Conservation (phyloP, 805 yeast species). For the Starmera pachycereana region DNA sequence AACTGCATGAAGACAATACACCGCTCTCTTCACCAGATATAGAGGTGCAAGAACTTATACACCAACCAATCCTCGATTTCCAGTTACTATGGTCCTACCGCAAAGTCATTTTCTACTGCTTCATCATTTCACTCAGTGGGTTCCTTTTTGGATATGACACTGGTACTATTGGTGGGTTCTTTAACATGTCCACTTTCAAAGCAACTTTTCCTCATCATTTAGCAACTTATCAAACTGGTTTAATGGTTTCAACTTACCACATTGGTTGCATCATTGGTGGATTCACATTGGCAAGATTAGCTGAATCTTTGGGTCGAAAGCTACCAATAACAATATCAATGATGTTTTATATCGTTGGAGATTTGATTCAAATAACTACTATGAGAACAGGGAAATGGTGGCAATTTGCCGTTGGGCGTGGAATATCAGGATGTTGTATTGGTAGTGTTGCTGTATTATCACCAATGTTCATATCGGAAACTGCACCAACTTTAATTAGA, state of each 20-base stretch:
- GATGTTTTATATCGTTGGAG: slow-evolving; percentile 48
- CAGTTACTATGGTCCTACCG: slow-evolving; percentile 28
- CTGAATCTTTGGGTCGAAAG: slow-evolving; percentile 54
- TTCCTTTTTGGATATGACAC: slow-evolving; percentile 61
- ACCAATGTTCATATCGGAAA: slow-evolving; percentile 61
- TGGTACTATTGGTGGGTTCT: slow-evolving; percentile 55
- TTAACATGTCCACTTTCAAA: slow-evolving; percentile 49
- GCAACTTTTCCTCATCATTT: slow-evolving; percentile 26
- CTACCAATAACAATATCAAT: slow-evolving; percentile 43
- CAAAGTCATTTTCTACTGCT: slow-evolving; percentile 32
- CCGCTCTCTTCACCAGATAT: too few relatives aligned
- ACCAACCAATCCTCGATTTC: not conserved
- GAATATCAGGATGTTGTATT: slow-evolving; percentile 62
- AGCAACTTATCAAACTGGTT: slow-evolving; percentile 35
- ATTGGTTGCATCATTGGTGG: slow-evolving; percentile 69
- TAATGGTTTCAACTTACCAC: slow-evolving; percentile 46
- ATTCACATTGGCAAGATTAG: slow-evolving; percentile 43
- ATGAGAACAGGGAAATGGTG: slow-evolving; percentile 37
- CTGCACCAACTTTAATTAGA: slow-evolving; percentile 55
- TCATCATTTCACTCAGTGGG: slow-evolving; percentile 62
- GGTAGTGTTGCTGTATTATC: slow-evolving; percentile 67
- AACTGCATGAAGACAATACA: too few relatives aligned
- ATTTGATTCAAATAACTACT: slow-evolving; percentile 47
- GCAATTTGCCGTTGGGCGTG: slow-evolving; percentile 55
- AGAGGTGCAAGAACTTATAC: too few relatives aligned